Base-by-base conservation (phyloP, 2,329 filamentous ascomycete species). In the Fusarium heterosporum region DNA sequence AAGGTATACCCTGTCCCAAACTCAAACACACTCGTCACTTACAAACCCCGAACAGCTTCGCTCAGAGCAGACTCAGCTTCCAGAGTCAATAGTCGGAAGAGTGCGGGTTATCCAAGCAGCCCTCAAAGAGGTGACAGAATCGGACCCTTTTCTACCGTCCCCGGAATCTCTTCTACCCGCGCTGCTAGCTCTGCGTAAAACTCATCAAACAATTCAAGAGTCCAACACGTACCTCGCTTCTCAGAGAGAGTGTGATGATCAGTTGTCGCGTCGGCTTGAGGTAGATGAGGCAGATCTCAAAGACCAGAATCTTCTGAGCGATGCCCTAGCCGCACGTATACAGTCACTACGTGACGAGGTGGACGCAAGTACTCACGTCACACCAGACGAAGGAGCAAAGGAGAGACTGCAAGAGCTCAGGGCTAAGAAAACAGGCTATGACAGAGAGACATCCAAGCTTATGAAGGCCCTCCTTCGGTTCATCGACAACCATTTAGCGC, bases 121-220 rank as follows among this genome's bases (percentile, higher is more conserved):
- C 4, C 93, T 93, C 71, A 84, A 87, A 51, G 83, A 85, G 16
- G 80, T 93, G 45, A 84, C 87, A 13, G 80, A 85, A 41, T 82
- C 84, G 14, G 84, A 89, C 50, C 89, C 90, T 10, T 87, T 88
- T 69, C 79, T 95, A 22, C 92, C 92, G 4, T 82, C 84, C 25
- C 80, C 87, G 11, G 86, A 85, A 48, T 95, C 92, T 19, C 82
- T 89, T 8, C 78, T 96, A 8, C 91, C 92, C 5, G 87, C 89
- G 8, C 81, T 96, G 6, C 75, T 96, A 39, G 91, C 92, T 8
- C 78, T 93, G 53, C 88, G 90, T 50, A 88, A 86, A 70, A 89
- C 90, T 4, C 84, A 89, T 58, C 82, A 85, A 56, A 88, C 88
- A 16, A 85, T 91, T 47, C 77, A 83, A 60, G 89, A 92, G 68